Evolutionary conservation across 306 rosid genomes (phyloP).

Genomic region (Corylus avellana): DNA sequence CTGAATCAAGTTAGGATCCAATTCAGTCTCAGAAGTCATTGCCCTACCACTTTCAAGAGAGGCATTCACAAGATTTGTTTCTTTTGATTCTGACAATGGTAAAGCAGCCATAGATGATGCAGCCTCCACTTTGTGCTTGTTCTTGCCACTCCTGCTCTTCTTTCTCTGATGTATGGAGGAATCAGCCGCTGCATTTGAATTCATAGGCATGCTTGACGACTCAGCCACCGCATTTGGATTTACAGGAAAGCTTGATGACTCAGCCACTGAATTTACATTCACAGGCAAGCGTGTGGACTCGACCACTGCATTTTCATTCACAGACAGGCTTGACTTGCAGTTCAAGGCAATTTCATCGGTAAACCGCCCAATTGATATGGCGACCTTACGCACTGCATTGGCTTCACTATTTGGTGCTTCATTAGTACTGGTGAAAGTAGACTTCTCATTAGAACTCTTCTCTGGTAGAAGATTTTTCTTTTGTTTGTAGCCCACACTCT

Average conservation of each 20-base stretch:
- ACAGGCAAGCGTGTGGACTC: slow-evolving; percentile 40
- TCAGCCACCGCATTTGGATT: neutral
- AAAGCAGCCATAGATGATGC: slow-evolving; percentile 32
- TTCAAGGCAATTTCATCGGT: slow-evolving; percentile 33
- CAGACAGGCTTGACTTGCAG: slow-evolving; percentile 34
- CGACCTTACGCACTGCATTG: slow-evolving; percentile 31
- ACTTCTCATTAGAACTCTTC: slow-evolving; percentile 41
- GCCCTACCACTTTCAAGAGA: slow-evolving; percentile 50
- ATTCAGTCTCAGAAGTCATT: slow-evolving; percentile 46
- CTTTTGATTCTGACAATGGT: slow-evolving; percentile 45
- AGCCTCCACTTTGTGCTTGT: slow-evolving; percentile 63
- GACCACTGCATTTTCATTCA: slow-evolving; percentile 33
- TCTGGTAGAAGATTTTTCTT: slow-evolving; percentile 55
- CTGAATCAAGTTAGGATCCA: slow-evolving; percentile 53
- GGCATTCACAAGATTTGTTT: slow-evolving; percentile 37
- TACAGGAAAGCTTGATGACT: slow-evolving; percentile 29
- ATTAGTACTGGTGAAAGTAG: slow-evolving; percentile 31
- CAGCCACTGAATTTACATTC: neutral
- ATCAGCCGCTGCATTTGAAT: slow-evolving; percentile 41
- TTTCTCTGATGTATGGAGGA: slow-evolving; percentile 55
- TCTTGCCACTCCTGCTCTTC: slow-evolving; percentile 67
- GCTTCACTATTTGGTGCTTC: slow-evolving; percentile 42
- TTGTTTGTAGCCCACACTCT: slow-evolving; percentile 56
- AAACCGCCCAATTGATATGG: slow-evolving; percentile 40
- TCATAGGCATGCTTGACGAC: slow-evolving; percentile 32